Evolutionary conservation across 495 filamentous ascomycete genomes (phyloP).

Genomic region (Pyrenopolyporus hunteri): DNA sequence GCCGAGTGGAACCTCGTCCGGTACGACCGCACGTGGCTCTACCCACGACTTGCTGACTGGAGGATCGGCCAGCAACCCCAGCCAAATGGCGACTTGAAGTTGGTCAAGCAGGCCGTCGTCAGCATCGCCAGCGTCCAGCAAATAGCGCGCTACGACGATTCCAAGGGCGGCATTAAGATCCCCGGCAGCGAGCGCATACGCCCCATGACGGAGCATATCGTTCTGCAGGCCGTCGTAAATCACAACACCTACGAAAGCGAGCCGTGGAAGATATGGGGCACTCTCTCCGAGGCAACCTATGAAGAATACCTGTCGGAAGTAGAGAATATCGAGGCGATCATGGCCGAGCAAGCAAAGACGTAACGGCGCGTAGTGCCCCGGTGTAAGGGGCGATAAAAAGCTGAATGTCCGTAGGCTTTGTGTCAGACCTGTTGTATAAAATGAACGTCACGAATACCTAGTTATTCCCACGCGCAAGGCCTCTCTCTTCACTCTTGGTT

Average conservation of each 20-base stretch:
- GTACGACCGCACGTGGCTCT: constrained; percentile 54
- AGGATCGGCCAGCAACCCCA: constrained; percentile 58
- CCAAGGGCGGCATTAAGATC: constrained; percentile 40
- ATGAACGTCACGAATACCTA: no score
- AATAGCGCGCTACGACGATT: constrained; percentile 50
- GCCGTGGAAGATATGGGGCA: constrained; percentile 81
- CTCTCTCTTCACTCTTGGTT: no score
- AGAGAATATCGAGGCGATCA: constrained; percentile 4
- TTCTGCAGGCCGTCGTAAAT: constrained; percentile 67
- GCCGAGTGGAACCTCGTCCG: constrained; percentile 71
- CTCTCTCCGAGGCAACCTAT: constrained; percentile 62
- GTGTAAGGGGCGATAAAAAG: background rate
- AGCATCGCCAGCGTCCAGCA: constrained; percentile 72
- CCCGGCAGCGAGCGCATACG: constrained; percentile 61
- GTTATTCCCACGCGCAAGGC: no score
- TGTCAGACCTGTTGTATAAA: no score
- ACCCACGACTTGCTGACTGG: constrained; percentile 67
- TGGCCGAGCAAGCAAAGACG: background rate
- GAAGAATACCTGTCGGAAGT: constrained; percentile 50
- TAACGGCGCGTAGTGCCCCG: no score
- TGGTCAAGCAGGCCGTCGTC: constrained; percentile 74
- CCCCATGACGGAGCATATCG: constrained; percentile 77
- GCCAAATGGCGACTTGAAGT: constrained; percentile 35
- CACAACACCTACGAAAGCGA: constrained; percentile 55
- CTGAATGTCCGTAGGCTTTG: no score